phyloP scores from a whole-genome alignment of 305 asterid genomes.

The Rubia peregrina region DNA sequence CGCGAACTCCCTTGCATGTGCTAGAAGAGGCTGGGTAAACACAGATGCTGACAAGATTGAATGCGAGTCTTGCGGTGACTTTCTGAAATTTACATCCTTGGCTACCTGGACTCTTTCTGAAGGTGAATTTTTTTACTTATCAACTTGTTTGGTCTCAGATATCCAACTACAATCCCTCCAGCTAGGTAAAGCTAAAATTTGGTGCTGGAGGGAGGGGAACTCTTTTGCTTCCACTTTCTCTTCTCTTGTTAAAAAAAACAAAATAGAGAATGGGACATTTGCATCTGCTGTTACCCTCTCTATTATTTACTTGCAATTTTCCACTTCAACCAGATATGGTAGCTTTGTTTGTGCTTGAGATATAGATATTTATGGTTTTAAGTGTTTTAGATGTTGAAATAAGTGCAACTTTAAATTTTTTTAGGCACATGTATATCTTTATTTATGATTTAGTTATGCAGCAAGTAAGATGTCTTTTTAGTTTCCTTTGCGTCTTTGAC shows the following conservation, averaged over 20 bases:
- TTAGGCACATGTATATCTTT: not conserved
- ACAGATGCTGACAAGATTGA: constrained; percentile 74
- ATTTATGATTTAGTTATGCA: not conserved
- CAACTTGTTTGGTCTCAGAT: constrained; percentile 6
- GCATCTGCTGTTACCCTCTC: not conserved
- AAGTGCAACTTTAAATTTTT: not conserved
- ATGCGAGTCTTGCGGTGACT: constrained; percentile 93
- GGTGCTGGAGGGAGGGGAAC: not conserved
- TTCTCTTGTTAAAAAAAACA: not conserved
- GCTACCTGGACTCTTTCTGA: constrained; percentile 64
- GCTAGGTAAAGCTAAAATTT: not conserved
- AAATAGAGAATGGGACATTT: not conserved
- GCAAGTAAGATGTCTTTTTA: not conserved
- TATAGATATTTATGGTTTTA: not conserved
- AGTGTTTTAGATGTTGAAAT: not conserved
- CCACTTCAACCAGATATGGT: not conserved
- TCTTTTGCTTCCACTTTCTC: not conserved
- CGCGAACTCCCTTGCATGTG: constrained; percentile 88
- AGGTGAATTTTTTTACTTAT: constrained; percentile 45
- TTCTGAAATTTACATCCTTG: constrained; percentile 51
- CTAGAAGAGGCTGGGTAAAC: constrained; percentile 99
- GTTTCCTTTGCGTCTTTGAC: not conserved
- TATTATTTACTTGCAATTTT: not conserved
- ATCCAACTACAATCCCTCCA: not conserved
- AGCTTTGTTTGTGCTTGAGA: not conserved